Conservation (phyloP, 2,329 filamentous ascomycete genomes). For the Exophiala bonariae region DNA sequence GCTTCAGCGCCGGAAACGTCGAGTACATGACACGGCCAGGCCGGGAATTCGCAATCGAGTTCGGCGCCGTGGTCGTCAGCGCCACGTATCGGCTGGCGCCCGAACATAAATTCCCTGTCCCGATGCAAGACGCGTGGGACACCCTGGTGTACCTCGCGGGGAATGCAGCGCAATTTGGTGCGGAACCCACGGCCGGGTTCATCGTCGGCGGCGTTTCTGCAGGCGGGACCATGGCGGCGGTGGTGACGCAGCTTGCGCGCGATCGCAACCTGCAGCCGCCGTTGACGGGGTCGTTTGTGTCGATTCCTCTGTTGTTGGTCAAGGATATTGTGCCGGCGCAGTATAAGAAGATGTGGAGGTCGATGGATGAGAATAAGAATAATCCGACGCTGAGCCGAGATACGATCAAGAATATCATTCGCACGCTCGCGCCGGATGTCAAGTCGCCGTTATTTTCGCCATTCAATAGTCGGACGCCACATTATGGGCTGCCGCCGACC, state of each 20-base stretch:
- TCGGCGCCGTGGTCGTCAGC: conserved; percentile 21
- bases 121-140: conserved; percentile 29
- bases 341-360: conserved; percentile 3
- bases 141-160: conserved; percentile 24
- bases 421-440: conserved; percentile 1
- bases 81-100: conserved; percentile 32
- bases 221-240: conserved; percentile 42
- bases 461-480: conserved; percentile 21
- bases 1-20: conserved; percentile 6
- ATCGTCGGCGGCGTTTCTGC: conserved; percentile 49
- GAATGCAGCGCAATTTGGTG: conserved; percentile 30
- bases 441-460: conserved; percentile 3
- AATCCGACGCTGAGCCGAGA: background rate
- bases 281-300: conserved; percentile 4
- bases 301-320: background rate
- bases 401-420: background rate
- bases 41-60: conserved; percentile 1
- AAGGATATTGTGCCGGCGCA: conserved; percentile 4
- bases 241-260: conserved; percentile 39
- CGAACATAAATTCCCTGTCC: conserved; percentile 27
- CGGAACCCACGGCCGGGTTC: conserved; percentile 45
- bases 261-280: conserved; percentile 41
- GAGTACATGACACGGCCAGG: conserved; percentile 4
- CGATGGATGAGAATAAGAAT: conserved; percentile 6
- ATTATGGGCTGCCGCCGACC: conserved; percentile 39